These are phyloP conservation scores for Chlamydomonas eustigma DNA, from an alignment of 139 green algal genomes.

Conservation along the genomic window DNA sequence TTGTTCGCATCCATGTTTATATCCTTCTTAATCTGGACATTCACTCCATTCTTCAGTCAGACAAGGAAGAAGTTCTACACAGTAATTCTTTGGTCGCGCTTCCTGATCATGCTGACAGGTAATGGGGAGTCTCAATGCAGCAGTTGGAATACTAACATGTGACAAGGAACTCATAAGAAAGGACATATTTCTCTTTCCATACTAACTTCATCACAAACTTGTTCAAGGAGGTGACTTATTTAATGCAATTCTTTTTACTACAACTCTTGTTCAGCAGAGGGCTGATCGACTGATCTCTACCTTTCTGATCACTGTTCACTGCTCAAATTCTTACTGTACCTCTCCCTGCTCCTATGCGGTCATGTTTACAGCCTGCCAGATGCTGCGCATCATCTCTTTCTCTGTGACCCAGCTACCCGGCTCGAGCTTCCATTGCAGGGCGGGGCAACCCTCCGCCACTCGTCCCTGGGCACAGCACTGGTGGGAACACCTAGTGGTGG, in stretches of 20 bases:
- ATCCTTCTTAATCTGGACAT: constrained; percentile 76
- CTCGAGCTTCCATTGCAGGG: constrained; percentile 83
- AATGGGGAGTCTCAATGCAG: no score
- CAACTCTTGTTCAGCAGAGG: no score
- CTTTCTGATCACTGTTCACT: not conserved
- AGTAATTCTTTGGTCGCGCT: constrained; percentile 67
- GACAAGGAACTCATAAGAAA: no score
- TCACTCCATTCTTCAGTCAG: constrained; percentile 76
- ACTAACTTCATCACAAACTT: no score
- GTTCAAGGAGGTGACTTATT: no score
- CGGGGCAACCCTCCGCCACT: constrained; percentile 40
- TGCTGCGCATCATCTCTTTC: constrained; percentile 85
- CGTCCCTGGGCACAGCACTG: constrained; percentile 43
- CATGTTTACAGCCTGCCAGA: constrained; percentile 64
- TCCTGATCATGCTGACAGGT: constrained; percentile 69
- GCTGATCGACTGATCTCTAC: not conserved
- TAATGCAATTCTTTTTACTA: constrained; percentile 2
- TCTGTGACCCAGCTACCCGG: constrained; percentile 77
- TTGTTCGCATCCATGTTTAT: constrained; percentile 74
- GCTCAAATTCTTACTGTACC: not conserved
- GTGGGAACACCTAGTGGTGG: constrained; percentile 66
- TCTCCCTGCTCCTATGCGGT: not conserved
- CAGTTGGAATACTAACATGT: no score
- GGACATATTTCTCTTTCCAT: no score
- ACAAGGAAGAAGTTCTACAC: constrained; percentile 85